Percentiles rank a stretch among this genome's conserved stretches.
These are phyloP conservation scores for Diplodia seriata DNA, from an alignment of 2,329 filamentous ascomycete genomes.

Conservation along the genomic window DNA sequence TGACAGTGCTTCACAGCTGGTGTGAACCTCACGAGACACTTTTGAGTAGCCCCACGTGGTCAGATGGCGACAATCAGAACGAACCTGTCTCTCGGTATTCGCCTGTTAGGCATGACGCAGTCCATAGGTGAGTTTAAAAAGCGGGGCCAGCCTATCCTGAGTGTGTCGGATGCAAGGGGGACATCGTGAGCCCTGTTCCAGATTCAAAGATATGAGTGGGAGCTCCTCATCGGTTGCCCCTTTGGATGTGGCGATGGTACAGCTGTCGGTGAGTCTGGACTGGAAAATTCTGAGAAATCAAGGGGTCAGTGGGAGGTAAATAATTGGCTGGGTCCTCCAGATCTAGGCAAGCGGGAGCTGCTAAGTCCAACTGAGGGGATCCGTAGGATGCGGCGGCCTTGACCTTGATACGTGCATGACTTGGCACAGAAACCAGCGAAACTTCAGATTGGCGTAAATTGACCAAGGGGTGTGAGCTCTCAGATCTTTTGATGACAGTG, in stretches of 20 bases:
- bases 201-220: background rate
- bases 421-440: conserved; percentile 9
- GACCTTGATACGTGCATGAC: background rate
- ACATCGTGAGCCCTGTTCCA: background rate
- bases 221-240: background rate
- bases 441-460: no score
- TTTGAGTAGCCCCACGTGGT: background rate
- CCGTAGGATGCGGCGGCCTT: conserved; percentile 3
- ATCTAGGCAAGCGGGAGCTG: background rate
- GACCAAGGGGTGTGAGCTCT: background rate
- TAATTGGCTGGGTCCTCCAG: background rate
- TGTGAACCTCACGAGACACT: background rate
- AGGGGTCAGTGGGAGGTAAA: background rate
- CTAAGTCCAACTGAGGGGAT: conserved; percentile 18
- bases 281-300: background rate
- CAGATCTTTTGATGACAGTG: background rate
- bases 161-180: background rate
- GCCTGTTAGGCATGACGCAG: background rate
- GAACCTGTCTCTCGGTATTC: background rate
- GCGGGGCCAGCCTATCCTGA: background rate
- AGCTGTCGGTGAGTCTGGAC: background rate
- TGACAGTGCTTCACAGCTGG: background rate
- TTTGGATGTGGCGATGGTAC: background rate
- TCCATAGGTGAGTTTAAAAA: background rate
- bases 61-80: background rate